Percentiles rank a stretch among this genome's conserved stretches.
phyloP scores from a whole-genome alignment of 164 flowering plant genomes.

The Annona cherimola region DNA sequence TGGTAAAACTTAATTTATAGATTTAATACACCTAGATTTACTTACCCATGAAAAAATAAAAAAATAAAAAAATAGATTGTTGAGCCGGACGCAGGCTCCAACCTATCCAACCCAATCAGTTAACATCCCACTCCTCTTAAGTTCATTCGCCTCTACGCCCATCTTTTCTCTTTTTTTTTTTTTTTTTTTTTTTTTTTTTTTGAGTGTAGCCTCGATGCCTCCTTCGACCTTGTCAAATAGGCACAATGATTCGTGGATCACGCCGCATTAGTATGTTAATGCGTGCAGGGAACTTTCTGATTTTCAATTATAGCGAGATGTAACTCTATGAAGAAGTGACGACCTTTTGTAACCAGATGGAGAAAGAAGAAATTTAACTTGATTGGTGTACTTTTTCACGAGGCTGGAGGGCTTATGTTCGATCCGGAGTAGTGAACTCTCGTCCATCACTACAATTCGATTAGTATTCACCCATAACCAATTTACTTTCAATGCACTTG shows the following conservation, averaged over 20 bases:
- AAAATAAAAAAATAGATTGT: too few relatives aligned
- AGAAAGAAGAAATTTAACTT: conserved; percentile 72
- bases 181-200: too few relatives aligned
- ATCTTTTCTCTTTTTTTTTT: too few relatives aligned
- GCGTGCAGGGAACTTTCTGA: conserved; percentile 74
- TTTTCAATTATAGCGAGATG: conserved; percentile 65
- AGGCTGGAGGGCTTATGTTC: conserved; percentile 72
- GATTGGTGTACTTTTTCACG: conserved; percentile 78
- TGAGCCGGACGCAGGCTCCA: too few relatives aligned
- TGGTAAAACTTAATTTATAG: too few relatives aligned
- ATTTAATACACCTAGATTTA: too few relatives aligned
- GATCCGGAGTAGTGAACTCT: conserved; percentile 59
- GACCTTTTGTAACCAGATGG: conserved; percentile 79
- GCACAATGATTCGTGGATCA: conserved; percentile 85
- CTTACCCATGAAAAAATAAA: too few relatives aligned
- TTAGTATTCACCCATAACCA: conserved; percentile 47
- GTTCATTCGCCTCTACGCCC: conserved; percentile 59
- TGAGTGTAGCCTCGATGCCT: conserved; percentile 56
- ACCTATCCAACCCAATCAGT: too few relatives aligned
- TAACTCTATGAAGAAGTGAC: conserved; percentile 69
- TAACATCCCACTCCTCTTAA: too few relatives aligned
- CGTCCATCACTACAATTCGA: conserved; percentile 58
- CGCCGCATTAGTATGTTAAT: conserved; percentile 37
- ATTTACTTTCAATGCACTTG: conserved; percentile 66
- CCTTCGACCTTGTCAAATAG: conserved; percentile 36